Evolutionary conservation across 139 green algal genomes (phyloP).

Genomic region (Edaphochlamys debaryana): DNA sequence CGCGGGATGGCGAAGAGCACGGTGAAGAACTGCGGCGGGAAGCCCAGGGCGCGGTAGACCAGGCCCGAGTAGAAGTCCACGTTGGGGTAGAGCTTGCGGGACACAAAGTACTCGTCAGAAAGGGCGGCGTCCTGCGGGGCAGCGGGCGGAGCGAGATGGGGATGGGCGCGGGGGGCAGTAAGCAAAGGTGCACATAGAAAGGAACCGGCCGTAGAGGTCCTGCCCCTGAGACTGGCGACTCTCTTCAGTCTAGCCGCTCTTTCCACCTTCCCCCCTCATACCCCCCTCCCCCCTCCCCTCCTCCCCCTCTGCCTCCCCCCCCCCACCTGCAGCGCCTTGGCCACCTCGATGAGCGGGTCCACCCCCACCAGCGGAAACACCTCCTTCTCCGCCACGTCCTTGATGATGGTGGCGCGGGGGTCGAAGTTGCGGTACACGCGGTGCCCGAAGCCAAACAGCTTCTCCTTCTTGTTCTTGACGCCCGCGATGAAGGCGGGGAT

Average conservation of each 20-base stretch:
- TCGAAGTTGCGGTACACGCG: constrained; percentile 99
- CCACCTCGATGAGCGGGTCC: constrained; percentile 97
- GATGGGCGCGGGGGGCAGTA: not conserved
- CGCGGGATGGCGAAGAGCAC: constrained; percentile 98
- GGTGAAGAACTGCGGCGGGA: constrained; percentile 98
- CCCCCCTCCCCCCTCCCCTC: too few relatives aligned
- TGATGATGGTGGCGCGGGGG: constrained; percentile 94
- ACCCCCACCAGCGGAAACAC: constrained; percentile 92
- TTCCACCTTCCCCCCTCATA: too few relatives aligned
- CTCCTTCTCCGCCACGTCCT: constrained; percentile 77
- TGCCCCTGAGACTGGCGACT: too few relatives aligned
- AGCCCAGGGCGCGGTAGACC: constrained; percentile 94
- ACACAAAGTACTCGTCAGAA: constrained; percentile 79
- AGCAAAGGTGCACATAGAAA: too few relatives aligned
- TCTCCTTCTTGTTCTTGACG: constrained; percentile 81
- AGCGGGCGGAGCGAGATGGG: not conserved
- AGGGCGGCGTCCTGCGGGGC: constrained; percentile 62
- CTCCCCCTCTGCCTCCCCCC: too few relatives aligned
- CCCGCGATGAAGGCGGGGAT: constrained; percentile 80
- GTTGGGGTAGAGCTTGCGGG: constrained; percentile 98
- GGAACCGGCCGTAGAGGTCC: too few relatives aligned
- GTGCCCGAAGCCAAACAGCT: constrained; percentile 97
- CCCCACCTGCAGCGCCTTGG: constrained; percentile 83
- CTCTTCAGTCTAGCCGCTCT: too few relatives aligned
- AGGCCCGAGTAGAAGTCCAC: constrained; percentile 98